Evolutionary conservation across 2,329 filamentous ascomycete species (phyloP).

Genomic region (Zymoseptoria pseudotritici): DNA sequence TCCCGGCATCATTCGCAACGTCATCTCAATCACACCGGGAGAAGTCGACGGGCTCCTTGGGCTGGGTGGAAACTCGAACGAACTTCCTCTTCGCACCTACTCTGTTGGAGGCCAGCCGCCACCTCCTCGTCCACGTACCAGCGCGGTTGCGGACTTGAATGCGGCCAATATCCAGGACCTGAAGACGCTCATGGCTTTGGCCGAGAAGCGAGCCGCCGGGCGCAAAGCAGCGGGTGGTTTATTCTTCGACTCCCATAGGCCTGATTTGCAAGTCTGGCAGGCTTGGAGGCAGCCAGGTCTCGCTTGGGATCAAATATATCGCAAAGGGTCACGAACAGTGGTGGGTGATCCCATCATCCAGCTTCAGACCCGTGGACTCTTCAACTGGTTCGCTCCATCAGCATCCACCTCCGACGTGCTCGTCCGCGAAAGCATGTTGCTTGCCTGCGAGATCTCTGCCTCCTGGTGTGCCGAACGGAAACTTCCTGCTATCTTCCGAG

Average conservation of each 20-base stretch:
- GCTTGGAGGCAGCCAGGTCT: conserved; percentile 26
- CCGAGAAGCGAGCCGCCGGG: conserved; percentile 25
- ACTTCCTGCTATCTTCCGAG: conserved; percentile 46
- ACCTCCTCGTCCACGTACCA: conserved; percentile 3
- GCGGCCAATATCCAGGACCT: conserved; percentile 27
- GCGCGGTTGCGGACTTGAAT: conserved; percentile 19
- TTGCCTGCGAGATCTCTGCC: conserved; percentile 46
- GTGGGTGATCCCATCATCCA: conserved; percentile 41
- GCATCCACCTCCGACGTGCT: conserved; percentile 22
- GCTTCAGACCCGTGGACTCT: conserved; percentile 26
- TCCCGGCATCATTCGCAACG: conserved; percentile 48
- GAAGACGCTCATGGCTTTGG: conserved; percentile 29
- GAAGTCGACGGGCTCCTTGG: conserved; percentile 22
- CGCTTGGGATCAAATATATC: conserved; percentile 35
- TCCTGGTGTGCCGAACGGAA: conserved; percentile 45
- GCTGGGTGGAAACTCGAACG: conserved; percentile 2
- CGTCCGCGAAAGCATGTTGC: conserved; percentile 47
- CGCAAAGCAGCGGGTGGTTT: conserved; percentile 35
- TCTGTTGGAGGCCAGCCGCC: conserved; percentile 31
- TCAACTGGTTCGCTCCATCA: conserved; percentile 24
- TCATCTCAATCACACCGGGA: conserved; percentile 45
- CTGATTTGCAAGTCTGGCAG: conserved; percentile 33
- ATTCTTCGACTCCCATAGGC: conserved; percentile 24
- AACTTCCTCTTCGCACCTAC: conserved; percentile 12
- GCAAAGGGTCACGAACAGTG: conserved; percentile 31